Conservation (phyloP, 2,329 filamentous ascomycete genomes). For the Fusarium pilosicola region DNA sequence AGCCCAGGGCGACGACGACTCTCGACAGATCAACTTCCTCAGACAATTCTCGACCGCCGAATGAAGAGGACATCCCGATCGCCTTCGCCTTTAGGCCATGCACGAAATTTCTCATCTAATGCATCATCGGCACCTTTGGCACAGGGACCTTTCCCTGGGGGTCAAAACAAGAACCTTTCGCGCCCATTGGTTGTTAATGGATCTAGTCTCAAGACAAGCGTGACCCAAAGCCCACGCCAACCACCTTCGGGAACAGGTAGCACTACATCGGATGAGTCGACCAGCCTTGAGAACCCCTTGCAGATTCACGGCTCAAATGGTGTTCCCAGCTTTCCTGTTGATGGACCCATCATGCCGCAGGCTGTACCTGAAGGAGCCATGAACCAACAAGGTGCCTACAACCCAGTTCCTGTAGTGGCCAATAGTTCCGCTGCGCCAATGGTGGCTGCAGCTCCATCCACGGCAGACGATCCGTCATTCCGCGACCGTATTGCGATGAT, state of each 20-base stretch:
- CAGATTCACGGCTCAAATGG: conserved; percentile 39
- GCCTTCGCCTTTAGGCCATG: conserved; percentile 65
- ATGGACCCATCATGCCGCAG: conserved; percentile 17
- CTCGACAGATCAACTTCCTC: conserved; percentile 65
- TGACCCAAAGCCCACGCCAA: conserved; percentile 41
- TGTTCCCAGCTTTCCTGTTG: conserved; percentile 19
- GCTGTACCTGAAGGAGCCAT: conserved; percentile 21
- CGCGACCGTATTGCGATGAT: conserved; percentile 55
- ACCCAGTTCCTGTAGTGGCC: conserved; percentile 48
- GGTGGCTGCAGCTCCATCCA: conserved; percentile 29
- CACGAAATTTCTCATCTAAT: conserved; percentile 56
- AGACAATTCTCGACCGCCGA: conserved; percentile 62
- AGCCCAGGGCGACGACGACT: conserved; percentile 56
- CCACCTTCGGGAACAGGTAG: conserved; percentile 22
- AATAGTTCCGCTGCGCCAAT: conserved; percentile 49
- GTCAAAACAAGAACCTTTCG: conserved; percentile 48
- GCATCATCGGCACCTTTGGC: conserved; percentile 53
- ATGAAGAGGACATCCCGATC: conserved; percentile 65
- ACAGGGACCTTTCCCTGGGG: conserved; percentile 51
- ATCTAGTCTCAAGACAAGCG: conserved; percentile 52
- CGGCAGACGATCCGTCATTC: conserved; percentile 53
- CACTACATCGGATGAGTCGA: conserved; percentile 37
- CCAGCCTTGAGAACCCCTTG: conserved; percentile 43
- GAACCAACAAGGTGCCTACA: conserved; percentile 31
- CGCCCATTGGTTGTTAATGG: conserved; percentile 66